These are phyloP conservation scores for Echeveria elegans DNA, from an alignment of 164 flowering plant species.

Conservation along the genomic window DNA sequence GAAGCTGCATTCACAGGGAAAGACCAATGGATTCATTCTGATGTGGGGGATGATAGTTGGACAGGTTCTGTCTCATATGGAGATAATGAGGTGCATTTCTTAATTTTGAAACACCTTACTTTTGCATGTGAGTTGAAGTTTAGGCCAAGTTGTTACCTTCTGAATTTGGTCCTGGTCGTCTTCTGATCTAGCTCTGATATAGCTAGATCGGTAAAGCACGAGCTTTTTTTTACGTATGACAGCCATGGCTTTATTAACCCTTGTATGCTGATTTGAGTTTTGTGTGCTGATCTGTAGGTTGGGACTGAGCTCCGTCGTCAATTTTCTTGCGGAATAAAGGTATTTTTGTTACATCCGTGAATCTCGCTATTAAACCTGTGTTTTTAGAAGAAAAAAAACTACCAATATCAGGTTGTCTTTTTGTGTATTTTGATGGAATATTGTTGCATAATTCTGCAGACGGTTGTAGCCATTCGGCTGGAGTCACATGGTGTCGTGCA, in stretches of 20 bases:
- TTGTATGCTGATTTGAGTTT: slow-evolving; percentile 3
- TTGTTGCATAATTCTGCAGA: slow-evolving; percentile 43
- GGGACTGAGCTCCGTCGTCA: slow-evolving; percentile 35
- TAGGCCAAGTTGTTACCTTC: background rate
- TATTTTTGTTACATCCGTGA: slow-evolving; percentile 12
- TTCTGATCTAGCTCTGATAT: background rate
- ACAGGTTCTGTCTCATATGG: slow-evolving; percentile 15
- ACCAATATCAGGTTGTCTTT: background rate
- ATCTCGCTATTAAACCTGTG: no score
- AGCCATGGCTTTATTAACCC: background rate
- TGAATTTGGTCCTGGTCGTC: background rate
- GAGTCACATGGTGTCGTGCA: slow-evolving; percentile 57
- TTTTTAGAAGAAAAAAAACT: no score
- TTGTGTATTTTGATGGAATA: background rate
- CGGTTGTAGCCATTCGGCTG: slow-evolving; percentile 56
- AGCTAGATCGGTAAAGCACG: background rate
- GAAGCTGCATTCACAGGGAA: slow-evolving; percentile 54
- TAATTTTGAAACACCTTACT: background rate
- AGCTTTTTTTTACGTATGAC: background rate
- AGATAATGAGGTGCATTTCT: slow-evolving; percentile 33
- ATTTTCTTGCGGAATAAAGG: slow-evolving; percentile 67
- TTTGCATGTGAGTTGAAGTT: background rate
- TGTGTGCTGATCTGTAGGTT: slow-evolving; percentile 27
- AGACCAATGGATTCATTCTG: slow-evolving; percentile 53
- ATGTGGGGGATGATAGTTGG: slow-evolving; percentile 27